Base-by-base conservation (phyloP, 177 flowering plant genomes). In the Vitis hybrid region DNA sequence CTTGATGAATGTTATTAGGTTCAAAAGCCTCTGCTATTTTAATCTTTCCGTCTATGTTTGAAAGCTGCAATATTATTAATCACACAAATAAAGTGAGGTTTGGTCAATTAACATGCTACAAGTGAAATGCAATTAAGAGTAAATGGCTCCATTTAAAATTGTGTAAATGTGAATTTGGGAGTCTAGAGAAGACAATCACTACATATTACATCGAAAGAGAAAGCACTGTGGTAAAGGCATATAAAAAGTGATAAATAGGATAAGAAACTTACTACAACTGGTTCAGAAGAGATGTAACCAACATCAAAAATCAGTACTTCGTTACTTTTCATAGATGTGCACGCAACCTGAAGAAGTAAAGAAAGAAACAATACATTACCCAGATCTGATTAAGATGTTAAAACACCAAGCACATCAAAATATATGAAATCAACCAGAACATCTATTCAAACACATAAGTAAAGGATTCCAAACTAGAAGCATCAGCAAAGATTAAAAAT, bases 221-320 rank as follows among this genome's bases (percentile, higher is more conserved):
- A 27, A 27, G 4, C 30, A 27, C 30, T 27, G 4, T 27, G 30
- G 30, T 27, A 27, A 27, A 3, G 30, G 30, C 30, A 27, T 27
- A 27, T 27, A 27, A 27, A 27, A 27, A 27, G 30, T 27, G 30
- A 27, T 27, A 27, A 27, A 27, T 27, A 27, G 55, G 58, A 60
- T 27, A 15, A 74, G 60, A 70, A 67, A 82, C 89, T 87, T 72
- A 92, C 98, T 74, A 84, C 86, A 69, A 79, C 70, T 52, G 98
- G 95, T 67, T 86, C 77, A 32, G 89, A 78, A 72, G 98, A 91
- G 63, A 84, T 55, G 65, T 83, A 88, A 67, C 91, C 86, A 77
- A 94, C 82, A 69, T 94, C 97, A 80, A 70, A 94, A 12, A 94
- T 73, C 30, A 58, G 75, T 50, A 92, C 79, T 74, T 86, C 88